Evolutionary conservation across 2,329 filamentous ascomycete genomes (phyloP).

Genomic region (Metarhizium robertsii): DNA sequence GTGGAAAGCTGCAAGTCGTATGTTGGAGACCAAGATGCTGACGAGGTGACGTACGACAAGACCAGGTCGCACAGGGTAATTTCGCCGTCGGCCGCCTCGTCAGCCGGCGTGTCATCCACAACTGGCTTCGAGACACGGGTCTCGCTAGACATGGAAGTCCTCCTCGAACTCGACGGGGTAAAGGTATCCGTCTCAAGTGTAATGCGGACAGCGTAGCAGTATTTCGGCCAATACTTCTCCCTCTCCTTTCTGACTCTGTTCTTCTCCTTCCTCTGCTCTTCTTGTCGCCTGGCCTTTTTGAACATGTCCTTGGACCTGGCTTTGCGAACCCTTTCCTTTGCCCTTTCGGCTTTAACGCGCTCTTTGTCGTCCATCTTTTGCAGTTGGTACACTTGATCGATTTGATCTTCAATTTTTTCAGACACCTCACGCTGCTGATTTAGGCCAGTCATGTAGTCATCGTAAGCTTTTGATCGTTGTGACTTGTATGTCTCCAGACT

Average conservation of each 20-base stretch:
- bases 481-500: constrained; percentile 30
- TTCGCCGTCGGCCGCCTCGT: constrained; percentile 11
- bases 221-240: constrained; percentile 38
- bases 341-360: constrained; percentile 19
- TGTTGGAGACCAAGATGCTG: constrained; percentile 49
- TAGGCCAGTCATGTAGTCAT: constrained; percentile 27
- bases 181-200: constrained; percentile 34
- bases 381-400: constrained; percentile 24
- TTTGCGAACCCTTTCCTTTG: constrained; percentile 23
- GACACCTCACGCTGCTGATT: constrained; percentile 21
- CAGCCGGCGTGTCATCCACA: constrained; percentile 7
- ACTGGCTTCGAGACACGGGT: constrained; percentile 31
- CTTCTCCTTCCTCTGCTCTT: constrained; percentile 32
- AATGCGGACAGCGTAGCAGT: constrained; percentile 37
- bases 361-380: constrained; percentile 15
- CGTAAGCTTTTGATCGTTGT: constrained; percentile 32
- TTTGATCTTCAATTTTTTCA: constrained; percentile 20
- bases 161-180: constrained; percentile 36
- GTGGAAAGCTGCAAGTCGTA: constrained; percentile 56
- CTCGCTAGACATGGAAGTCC: constrained; percentile 42
- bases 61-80: constrained; percentile 32
- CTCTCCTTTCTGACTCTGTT: constrained; percentile 32
- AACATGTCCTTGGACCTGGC: constrained; percentile 25
- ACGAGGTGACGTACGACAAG: constrained; percentile 49
- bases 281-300: constrained; percentile 24